Evolutionary conservation across 2,329 filamentous ascomycete genomes (phyloP), one percentile per base, ranked within the genome.

Genomic region (Tolypocladium capitatum): DNA sequence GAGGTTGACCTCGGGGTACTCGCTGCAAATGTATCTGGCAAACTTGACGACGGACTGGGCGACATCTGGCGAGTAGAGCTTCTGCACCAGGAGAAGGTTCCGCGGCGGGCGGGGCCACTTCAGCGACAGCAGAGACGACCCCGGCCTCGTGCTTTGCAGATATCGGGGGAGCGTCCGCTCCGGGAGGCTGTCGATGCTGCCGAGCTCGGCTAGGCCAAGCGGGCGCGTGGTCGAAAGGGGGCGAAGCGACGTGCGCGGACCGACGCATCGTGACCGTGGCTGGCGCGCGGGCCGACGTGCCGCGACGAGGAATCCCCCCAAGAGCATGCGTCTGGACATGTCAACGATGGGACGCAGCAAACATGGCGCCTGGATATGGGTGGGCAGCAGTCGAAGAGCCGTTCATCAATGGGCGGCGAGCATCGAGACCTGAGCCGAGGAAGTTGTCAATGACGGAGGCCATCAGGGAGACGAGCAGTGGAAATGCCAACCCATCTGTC

Each of bases 1-100:
- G 44, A 97, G 73, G 58, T 87, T 84, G 52, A 90, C 78, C 46
- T 78, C 78, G 1, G 88, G 83, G 63, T 97, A 96, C 50, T 87
- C 86, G 52, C 72, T 74, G 55, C 81, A 78, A 49, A 96, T 77
- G 64, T 97, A 85, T 56, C 78, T 83, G 53, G 75, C 75, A 51
- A 80, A 80, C 51, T 69, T 68, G 53, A 77, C 60, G 27, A 75
- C 74, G 2, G 75, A 74, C 16, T 69, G 61, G 16, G 69, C 69
- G 16, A 80, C 76, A 11, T 73, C 66, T 0, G 73, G 70, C 1
- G 75, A 72, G 52, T 73, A 74, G 45, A 79, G 69, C 60, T 81
- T 81, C 38, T 76, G 75, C 48, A 80, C 74, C 36, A 81, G 66
- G 27, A 81, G 66, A 43, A 80, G 63, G 52, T 80, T 80, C 45